Evolutionary conservation across 805 yeast species (phyloP), one percentile per base, ranked within the genome.

Genomic region (Saccharomycopsis fibuligera): DNA sequence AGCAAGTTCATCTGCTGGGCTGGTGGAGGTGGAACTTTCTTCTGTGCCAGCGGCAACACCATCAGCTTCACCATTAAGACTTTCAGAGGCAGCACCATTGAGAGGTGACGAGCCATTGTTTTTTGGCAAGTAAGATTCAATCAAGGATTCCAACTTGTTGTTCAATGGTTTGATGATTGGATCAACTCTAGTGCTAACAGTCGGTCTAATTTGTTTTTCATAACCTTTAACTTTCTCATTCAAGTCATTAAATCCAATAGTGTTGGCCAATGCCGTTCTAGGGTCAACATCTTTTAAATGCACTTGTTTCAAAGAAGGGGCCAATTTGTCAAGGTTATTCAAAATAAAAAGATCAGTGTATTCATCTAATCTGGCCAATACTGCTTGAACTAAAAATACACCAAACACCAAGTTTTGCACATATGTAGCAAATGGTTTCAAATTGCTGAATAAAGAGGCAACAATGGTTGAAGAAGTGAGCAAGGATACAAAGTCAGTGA

Each of bases 171-270:
- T 59, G 29, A 66, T 54, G 21, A 62, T 39, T 2, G 67, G 65
- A 38, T 62, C 57, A 29, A 58, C 57, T 46, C 35, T 51, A 14
- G 45, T 54, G 44, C 38, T 42, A 35, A 56, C 53, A 19, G 36
- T 35, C 10, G 57, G 57, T 36, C 54, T 50, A n/a, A 50, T 45
- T 31, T 41, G 47, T 3, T 41, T 37, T n/a, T 49, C 45, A 44
- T 35, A 40, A n/a, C 22, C 22, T 35, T 39, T 54, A 33, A 45
- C 53, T 24, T 35, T 47, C 2, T 66, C 58, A 74, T 75, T 61
- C 72, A 75, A 70, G 68, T 63, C 76, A 74, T 75, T 60, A 72
- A 75, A 70, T 68, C 63, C 75, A 27, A 38, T 14, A 35, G 24
- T 5, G 12, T 29, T 27, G 21, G 41, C 44, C 14, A 42, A 24